Percentiles rank a stretch among this genome's conserved stretches.
These are phyloP conservation scores for Kurtzmaniella natalensis DNA, from an alignment of 1,139 yeast species.

Conservation along the genomic window DNA sequence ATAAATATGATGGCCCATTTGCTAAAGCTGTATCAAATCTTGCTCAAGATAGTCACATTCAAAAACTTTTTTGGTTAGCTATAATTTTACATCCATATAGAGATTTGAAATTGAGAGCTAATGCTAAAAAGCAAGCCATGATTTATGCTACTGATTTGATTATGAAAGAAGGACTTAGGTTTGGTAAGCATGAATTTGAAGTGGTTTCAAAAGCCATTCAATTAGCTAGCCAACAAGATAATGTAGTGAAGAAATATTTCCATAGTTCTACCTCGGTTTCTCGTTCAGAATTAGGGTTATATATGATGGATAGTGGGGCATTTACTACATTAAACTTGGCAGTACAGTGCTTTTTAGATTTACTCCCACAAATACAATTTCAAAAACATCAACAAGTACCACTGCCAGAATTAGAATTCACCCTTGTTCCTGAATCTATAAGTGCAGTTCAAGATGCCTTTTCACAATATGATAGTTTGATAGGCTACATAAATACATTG, in stretches of 20 bases:
- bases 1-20: background rate
- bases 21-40: constrained; percentile 4
- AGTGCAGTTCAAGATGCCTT: background rate
- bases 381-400: constrained; percentile 10
- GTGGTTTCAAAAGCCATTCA: constrained; percentile 38
- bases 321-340: constrained; percentile 45
- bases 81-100: constrained; percentile 49
- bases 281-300: constrained; percentile 60
- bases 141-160: constrained; percentile 34
- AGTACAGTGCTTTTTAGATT: constrained; percentile 28
- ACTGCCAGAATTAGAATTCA: constrained; percentile 2
- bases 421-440: background rate
- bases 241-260: constrained; percentile 15
- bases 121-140: constrained; percentile 27
- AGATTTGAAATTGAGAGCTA: constrained; percentile 29
- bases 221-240: constrained; percentile 13
- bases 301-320: constrained; percentile 51
- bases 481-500: constrained; percentile 19
- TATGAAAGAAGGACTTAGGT: constrained; percentile 66
- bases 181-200: constrained; percentile 55
- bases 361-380: constrained; percentile 11
- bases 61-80: constrained; percentile 44
- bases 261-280: constrained; percentile 19
- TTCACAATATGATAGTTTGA: constrained; percentile 31
- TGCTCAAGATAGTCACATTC: constrained; percentile 16